These are phyloP conservation scores for Reutealis trisperma DNA, from an alignment of 345 rosid species.

Conservation along the genomic window DNA sequence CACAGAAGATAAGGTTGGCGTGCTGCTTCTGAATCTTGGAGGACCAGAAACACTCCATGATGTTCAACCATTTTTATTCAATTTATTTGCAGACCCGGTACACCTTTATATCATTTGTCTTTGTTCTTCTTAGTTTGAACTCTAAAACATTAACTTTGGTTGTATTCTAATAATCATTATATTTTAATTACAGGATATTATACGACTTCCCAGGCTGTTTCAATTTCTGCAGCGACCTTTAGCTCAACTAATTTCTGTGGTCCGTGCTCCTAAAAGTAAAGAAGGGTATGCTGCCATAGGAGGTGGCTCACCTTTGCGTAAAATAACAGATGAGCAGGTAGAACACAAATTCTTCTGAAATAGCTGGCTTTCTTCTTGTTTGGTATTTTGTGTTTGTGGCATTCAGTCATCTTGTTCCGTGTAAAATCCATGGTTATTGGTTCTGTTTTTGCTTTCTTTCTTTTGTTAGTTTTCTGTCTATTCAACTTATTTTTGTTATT, in stretches of 20 bases:
- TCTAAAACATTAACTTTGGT: constrained; percentile 2
- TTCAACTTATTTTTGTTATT: neutral
- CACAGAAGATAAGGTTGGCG: constrained; percentile 70
- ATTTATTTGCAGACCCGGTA: constrained; percentile 96
- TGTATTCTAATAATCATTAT: neutral
- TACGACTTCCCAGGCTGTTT: constrained; percentile 82
- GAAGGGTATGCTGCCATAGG: constrained; percentile 99
- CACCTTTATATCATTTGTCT: constrained; percentile 2
- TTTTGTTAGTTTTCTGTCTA: neutral
- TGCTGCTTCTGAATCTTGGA: constrained; percentile 84
- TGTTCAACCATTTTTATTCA: constrained; percentile 84
- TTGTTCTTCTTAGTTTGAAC: neutral
- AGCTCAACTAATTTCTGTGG: constrained; percentile 75
- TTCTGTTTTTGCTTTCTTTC: neutral
- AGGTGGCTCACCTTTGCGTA: constrained; percentile 90
- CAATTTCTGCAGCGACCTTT: constrained; percentile 77
- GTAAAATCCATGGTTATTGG: neutral
- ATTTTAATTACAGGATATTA: constrained; percentile 65
- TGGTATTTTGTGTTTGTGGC: neutral
- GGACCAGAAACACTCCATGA: constrained; percentile 85
- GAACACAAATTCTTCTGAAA: neutral
- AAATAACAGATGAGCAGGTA: constrained; percentile 84
- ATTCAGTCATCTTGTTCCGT: neutral
- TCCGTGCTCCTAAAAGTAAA: constrained; percentile 86
- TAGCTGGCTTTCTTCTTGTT: neutral